phyloP scores from a whole-genome alignment of 495 filamentous ascomycete species.

The Alectoria sarmentosa region DNA sequence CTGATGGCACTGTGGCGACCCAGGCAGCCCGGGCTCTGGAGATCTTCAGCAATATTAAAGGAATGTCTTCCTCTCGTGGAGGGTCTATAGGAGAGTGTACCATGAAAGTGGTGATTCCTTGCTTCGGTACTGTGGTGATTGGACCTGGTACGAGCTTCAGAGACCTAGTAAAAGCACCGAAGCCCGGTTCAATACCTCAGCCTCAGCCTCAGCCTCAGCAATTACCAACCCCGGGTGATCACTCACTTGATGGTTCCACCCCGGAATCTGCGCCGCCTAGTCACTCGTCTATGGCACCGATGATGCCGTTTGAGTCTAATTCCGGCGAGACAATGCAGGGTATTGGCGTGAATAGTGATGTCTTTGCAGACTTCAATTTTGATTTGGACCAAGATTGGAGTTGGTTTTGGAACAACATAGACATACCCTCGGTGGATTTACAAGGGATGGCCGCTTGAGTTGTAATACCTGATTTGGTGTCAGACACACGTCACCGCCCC shows the following conservation, averaged over 20 bases:
- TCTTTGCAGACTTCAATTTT: slow-evolving; percentile 30
- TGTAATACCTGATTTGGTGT: too few relatives aligned
- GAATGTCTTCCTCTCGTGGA: not conserved
- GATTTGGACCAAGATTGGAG: slow-evolving; percentile 39
- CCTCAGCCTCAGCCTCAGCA: slow-evolving; percentile 7
- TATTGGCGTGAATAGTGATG: slow-evolving; percentile 18
- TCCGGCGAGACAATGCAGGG: not conserved
- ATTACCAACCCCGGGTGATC: slow-evolving; percentile 13
- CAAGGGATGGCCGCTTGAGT: not conserved
- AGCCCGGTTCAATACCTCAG: not conserved
- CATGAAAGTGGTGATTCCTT: slow-evolving; percentile 39
- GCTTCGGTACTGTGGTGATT: slow-evolving; percentile 39
- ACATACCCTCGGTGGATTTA: slow-evolving; percentile 2
- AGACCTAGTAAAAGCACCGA: slow-evolving; percentile 4
- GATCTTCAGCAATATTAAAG: slow-evolving; percentile 27
- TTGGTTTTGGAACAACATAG: slow-evolving; percentile 32
- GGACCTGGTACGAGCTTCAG: slow-evolving; percentile 31
- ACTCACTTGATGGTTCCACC: not conserved
- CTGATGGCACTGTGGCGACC: slow-evolving; percentile 42
- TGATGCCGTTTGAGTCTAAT: not conserved
- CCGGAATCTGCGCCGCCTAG: not conserved
- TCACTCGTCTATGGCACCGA: not conserved
- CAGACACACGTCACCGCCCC: too few relatives aligned
- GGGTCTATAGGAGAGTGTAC: slow-evolving; percentile 5
- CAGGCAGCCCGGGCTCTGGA: slow-evolving; percentile 42